phyloP scores from a whole-genome alignment of 345 rosid species.

The Salix suchowensis region DNA sequence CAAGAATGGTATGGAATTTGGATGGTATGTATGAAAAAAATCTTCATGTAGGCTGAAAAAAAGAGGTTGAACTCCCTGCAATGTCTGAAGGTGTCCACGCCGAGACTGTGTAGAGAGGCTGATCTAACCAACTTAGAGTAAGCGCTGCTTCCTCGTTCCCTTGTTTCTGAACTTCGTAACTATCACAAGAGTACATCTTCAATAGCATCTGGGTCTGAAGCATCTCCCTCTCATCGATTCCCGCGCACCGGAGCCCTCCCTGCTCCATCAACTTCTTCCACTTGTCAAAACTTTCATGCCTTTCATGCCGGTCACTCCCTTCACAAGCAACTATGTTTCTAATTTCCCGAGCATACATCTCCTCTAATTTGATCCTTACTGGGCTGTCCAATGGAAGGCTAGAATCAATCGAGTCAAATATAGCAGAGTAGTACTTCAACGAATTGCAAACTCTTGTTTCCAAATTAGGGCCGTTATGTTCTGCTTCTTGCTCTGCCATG shows the following conservation, averaged over 20 bases:
- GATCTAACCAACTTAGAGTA: constrained; percentile 74
- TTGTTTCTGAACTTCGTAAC: constrained; percentile 41
- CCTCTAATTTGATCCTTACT: constrained; percentile 70
- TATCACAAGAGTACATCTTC: constrained; percentile 63
- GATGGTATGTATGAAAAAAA: constrained; percentile 21
- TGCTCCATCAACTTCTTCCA: constrained; percentile 85
- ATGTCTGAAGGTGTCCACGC: constrained; percentile 66
- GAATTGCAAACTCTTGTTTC: constrained; percentile 72
- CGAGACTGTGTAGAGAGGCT: constrained; percentile 81
- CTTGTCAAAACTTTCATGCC: constrained; percentile 60
- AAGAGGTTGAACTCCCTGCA: constrained; percentile 63
- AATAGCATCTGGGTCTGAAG: constrained; percentile 82
- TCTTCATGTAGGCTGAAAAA: constrained; percentile 49
- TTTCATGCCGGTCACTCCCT: constrained; percentile 78
- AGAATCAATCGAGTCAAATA: constrained; percentile 65
- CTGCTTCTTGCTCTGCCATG: constrained; percentile 84
- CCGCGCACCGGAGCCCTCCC: constrained; percentile 58
- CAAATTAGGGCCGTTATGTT: constrained; percentile 42
- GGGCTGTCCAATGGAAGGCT: constrained; percentile 61
- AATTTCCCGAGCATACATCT: constrained; percentile 75
- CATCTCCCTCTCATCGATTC: constrained; percentile 63
- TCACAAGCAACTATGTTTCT: constrained; percentile 82
- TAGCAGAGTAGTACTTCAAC: constrained; percentile 65
- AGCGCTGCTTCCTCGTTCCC: constrained; percentile 46
- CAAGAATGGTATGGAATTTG: constrained; percentile 20